Percentiles rank a stretch among this genome's conserved stretches.
These are phyloP conservation scores for Apiotrichum akiyoshidainum DNA, from an alignment of 1,284 basidiomycete species.

Conservation along the genomic window DNA sequence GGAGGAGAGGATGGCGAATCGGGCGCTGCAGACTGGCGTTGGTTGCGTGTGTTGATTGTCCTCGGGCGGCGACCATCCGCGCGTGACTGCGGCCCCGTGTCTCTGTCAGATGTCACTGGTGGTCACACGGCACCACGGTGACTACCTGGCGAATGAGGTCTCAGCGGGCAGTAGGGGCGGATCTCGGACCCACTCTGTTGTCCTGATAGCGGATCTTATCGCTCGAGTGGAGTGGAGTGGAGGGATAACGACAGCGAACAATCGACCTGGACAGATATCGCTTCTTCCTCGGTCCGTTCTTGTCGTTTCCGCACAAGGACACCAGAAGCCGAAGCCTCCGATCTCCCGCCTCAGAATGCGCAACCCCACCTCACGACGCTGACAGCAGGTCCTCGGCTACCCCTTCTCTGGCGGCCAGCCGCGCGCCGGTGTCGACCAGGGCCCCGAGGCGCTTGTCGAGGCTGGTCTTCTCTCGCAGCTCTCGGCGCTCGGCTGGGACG, in stretches of 20 bases:
- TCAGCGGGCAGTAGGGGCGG: no score
- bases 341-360: no score
- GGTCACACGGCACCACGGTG: not conserved
- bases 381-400: slow-evolving; percentile 63
- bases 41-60: no score
- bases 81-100: not conserved
- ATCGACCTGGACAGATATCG: not conserved
- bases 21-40: not conserved
- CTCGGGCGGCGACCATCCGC: no score
- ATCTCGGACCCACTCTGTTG: no score
- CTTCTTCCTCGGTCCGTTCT: not conserved
- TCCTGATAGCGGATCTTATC: no score
- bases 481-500: slow-evolving; percentile 76
- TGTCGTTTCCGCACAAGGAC: no score
- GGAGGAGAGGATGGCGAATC: not conserved
- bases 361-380: not conserved
- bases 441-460: slow-evolving; percentile 79
- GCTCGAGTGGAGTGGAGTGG: no score
- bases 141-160: not conserved
- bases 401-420: slow-evolving; percentile 63
- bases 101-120: not conserved
- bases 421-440: slow-evolving; percentile 81
- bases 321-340: no score
- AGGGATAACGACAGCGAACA: no score
- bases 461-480: slow-evolving; percentile 79